Evolutionary conservation across 208 protist species (phyloP), one percentile per base, ranked within the genome.

Genomic region (Trypanosoma cruzi): DNA sequence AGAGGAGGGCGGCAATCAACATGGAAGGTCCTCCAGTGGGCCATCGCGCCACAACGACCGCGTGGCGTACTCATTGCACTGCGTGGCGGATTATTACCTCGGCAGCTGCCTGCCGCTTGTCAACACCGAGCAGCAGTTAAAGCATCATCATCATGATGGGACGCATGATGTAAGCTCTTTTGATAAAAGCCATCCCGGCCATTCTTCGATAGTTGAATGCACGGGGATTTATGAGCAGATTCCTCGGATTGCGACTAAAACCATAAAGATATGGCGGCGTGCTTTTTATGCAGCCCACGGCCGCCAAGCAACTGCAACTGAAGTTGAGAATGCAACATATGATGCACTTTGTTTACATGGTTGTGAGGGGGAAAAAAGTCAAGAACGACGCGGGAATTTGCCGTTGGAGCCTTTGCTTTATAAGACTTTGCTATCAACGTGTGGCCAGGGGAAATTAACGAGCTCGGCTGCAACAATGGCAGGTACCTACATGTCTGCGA

Each of bases 211-310:
- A 34, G 36, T 16, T 22, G 1, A 8, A 53, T 52, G 61, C 22
- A 32, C 32, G 4, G 6, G 55, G 11, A 82, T 72, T 31, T 44
- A 56, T 22, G 71, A 80, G 13, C 60, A 44, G 4, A 60, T 91
- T 20, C 89, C 89, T 8, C 62, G 75, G 0, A 63, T 89, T 5
- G 67, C 87, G 28, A 73, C 84, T 26, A 71, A 60, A 13, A 62
- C 68, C 6, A 55, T 88, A 6, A 94, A 94, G 73, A 64, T 70
- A 46, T 71, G 86, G 63, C 80, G 89, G 16, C 68, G 82, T 2
- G 61, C 57, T 16, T 92, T 89, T 67, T 94, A 82, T 61, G 37
- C 66, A 2, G 7, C 14, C n/a, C 52, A 87, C 64, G 52, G 62
- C n/a, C 82, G 85, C 46, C 82, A 85, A 67, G 86, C 86, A 20